These are phyloP conservation scores for Ceratobasidium sp. DNA, from an alignment of 1,284 basidiomycete species.

Conservation along the genomic window DNA sequence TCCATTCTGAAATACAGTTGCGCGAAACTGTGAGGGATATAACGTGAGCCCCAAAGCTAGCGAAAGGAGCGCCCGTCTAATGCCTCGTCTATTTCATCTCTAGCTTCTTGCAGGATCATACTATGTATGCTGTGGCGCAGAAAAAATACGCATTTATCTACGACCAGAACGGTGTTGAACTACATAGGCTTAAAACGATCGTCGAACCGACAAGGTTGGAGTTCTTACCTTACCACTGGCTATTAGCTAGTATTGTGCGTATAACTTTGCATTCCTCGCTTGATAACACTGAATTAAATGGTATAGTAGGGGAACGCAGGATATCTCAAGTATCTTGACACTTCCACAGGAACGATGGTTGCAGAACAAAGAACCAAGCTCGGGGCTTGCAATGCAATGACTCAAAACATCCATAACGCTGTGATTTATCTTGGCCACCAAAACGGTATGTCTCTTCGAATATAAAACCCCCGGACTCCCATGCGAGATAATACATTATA, in stretches of 20 bases:
- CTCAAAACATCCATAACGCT: conserved; percentile 92
- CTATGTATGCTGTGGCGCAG: conserved; percentile 95
- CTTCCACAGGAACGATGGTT: conserved; percentile 90
- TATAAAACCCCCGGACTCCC: neutral
- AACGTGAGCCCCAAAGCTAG: conserved; percentile 65
- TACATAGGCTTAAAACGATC: conserved; percentile 87
- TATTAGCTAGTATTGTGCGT: conserved; percentile 86
- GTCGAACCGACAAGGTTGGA: conserved; percentile 93
- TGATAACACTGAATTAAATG: conserved; percentile 29
- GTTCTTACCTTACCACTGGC: conserved; percentile 96
- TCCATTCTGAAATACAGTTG: conserved; percentile 91
- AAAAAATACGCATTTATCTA: conserved; percentile 98
- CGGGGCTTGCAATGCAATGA: conserved; percentile 88
- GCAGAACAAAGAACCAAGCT: conserved; percentile 92
- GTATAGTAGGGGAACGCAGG: conserved; percentile 81
- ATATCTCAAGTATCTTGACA: conserved; percentile 97
- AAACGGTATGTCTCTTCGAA: conserved; percentile 64
- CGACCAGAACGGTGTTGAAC: conserved; percentile 92
- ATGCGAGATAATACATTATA: neutral
- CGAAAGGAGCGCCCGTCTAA: neutral
- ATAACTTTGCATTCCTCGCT: neutral
- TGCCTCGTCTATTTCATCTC: neutral
- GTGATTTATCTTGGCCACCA: conserved; percentile 95
- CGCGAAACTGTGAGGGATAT: conserved; percentile 92
- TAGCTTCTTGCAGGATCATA: conserved; percentile 93